Conservation (phyloP, 352 stramenopile genomes). For the Lagenidium giganteum region DNA sequence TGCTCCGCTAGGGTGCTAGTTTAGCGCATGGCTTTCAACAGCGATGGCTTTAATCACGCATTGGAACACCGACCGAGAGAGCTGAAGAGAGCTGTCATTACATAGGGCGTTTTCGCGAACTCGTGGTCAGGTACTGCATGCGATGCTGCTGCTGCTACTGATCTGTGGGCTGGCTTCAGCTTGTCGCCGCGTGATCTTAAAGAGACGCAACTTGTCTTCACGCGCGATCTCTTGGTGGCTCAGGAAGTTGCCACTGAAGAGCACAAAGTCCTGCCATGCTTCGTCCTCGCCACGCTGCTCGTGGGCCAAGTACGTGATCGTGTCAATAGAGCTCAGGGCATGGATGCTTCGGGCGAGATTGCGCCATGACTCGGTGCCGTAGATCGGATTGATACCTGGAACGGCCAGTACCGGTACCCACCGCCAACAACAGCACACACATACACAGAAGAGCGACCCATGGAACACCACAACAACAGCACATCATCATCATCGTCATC, state of each 20-base stretch:
- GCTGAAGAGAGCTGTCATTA: too few species aligned
- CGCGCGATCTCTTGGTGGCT: slow-evolving; percentile 30
- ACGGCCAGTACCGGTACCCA: neutral
- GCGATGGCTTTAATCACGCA: too few species aligned
- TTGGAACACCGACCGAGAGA: too few species aligned
- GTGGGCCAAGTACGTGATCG: slow-evolving; percentile 66
- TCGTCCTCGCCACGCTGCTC: slow-evolving; percentile 70
- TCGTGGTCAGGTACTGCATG: slow-evolving; percentile 8
- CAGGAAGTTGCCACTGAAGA: slow-evolving; percentile 33
- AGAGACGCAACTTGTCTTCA: slow-evolving; percentile 38
- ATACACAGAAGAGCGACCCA: too few species aligned
- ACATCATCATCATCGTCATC: too few species aligned
- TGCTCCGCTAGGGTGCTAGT: too few species aligned
- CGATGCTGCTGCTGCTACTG: neutral
- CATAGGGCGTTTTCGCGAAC: slow-evolving; percentile 5
- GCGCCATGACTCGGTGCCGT: slow-evolving; percentile 73
- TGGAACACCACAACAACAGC: too few species aligned
- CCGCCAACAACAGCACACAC: neutral
- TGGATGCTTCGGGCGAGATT: slow-evolving; percentile 66
- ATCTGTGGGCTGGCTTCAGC: too few species aligned
- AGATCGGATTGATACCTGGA: slow-evolving; percentile 79
- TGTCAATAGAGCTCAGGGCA: slow-evolving; percentile 40
- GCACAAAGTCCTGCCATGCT: slow-evolving; percentile 64
- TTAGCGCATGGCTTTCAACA: too few species aligned
- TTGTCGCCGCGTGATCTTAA: slow-evolving; percentile 33